Conservation (phyloP, 305 asterid genomes). For the Rubia peregrina region DNA sequence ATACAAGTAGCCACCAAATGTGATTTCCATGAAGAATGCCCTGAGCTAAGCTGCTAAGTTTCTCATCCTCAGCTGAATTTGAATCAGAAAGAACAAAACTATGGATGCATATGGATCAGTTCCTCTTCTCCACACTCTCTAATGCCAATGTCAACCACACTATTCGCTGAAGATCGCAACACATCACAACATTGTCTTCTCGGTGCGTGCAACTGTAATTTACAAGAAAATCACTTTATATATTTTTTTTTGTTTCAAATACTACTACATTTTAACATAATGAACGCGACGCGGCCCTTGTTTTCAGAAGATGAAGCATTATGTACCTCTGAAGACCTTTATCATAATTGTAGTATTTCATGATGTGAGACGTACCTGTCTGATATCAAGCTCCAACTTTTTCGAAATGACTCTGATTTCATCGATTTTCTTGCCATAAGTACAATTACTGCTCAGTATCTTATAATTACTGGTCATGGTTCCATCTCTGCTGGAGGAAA, state of each 20-base stretch:
- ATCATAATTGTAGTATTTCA: too few species aligned
- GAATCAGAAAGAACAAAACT: not conserved
- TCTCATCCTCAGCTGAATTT: not conserved
- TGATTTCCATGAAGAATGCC: not conserved
- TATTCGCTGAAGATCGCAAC: constrained; percentile 35
- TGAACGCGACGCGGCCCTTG: too few species aligned
- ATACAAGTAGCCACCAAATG: not conserved
- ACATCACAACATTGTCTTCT: constrained; percentile 85
- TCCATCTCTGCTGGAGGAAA: constrained; percentile 23
- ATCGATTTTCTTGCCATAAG: constrained; percentile 42
- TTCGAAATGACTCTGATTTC: constrained; percentile 49
- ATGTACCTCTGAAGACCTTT: too few species aligned
- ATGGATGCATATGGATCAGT: constrained; percentile 39
- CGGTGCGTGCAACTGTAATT: constrained; percentile 49
- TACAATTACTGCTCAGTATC: constrained; percentile 41
- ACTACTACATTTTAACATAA: too few species aligned
- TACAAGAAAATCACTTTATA: not conserved
- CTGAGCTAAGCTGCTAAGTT: not conserved
- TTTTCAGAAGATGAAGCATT: too few species aligned
- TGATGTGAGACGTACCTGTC: constrained; percentile 36
- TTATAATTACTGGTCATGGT: constrained; percentile 35
- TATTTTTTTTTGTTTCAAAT: too few species aligned
- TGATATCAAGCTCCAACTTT: constrained; percentile 39
- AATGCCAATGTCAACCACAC: constrained; percentile 46
- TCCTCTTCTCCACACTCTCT: constrained; percentile 73